These are phyloP conservation scores for Solanum lycopersicoides DNA, from an alignment of 257 asterid species.

Conservation along the genomic window DNA sequence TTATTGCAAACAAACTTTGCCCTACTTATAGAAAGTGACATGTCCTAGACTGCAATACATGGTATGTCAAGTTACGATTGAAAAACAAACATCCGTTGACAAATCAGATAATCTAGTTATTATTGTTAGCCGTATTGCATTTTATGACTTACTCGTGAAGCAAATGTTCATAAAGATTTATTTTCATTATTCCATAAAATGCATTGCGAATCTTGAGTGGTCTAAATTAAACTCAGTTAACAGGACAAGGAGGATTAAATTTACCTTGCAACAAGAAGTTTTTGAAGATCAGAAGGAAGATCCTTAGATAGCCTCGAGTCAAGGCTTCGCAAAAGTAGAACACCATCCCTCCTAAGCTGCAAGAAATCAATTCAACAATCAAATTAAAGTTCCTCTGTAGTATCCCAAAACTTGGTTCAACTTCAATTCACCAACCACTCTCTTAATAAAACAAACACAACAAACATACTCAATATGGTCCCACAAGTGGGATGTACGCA, in stretches of 20 bases:
- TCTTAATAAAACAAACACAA: not conserved
- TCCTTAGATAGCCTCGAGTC: constrained; percentile 95
- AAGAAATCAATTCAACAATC: not conserved
- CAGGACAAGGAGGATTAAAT: not conserved
- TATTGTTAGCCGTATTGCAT: not conserved
- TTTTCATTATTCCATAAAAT: not conserved
- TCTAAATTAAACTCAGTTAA: not conserved
- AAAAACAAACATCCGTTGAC: not conserved
- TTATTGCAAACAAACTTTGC: not conserved
- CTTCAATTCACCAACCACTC: not conserved
- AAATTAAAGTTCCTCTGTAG: not conserved
- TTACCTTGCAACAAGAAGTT: constrained; percentile 98
- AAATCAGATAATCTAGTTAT: not conserved
- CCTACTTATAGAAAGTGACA: not conserved
- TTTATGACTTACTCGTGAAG: not conserved
- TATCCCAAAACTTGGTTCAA: not conserved
- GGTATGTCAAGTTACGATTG: not conserved
- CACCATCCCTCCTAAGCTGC: constrained; percentile 91
- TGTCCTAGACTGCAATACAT: not conserved
- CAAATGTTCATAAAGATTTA: not conserved
- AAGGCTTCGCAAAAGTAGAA: constrained; percentile 68
- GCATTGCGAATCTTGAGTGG: not conserved
- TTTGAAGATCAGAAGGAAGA: constrained; percentile 94
- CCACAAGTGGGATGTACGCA: not conserved
- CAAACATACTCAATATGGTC: not conserved